These are phyloP conservation scores for Triadica sebifera DNA, from an alignment of 345 rosid genomes.

Conservation along the genomic window DNA sequence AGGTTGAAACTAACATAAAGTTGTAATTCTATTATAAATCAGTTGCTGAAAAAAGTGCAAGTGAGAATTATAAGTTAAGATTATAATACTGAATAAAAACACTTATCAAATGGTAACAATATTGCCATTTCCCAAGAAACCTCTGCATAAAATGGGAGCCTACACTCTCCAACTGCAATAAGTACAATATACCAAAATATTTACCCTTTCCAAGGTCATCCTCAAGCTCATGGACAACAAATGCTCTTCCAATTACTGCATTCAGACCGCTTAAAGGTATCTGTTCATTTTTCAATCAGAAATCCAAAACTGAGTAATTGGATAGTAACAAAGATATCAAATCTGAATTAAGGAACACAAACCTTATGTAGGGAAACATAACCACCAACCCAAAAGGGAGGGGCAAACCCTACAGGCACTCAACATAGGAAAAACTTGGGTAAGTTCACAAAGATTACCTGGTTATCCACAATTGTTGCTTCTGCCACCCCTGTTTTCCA, in stretches of 20 bases:
- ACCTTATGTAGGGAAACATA: not conserved
- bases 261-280: slow-evolving; percentile 78
- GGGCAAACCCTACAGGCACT: not conserved
- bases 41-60: not conserved
- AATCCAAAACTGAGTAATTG: slow-evolving; percentile 11
- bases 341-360: not conserved
- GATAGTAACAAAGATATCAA: not conserved
- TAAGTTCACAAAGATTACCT: slow-evolving; percentile 40
- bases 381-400: not conserved
- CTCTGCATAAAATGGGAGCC: not conserved
- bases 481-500: slow-evolving; percentile 77
- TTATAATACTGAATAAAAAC: not conserved
- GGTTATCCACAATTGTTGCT: slow-evolving; percentile 74
- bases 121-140: not conserved
- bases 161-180: not conserved
- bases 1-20: not conserved
- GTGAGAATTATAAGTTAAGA: slow-evolving; percentile 3
- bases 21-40: not conserved
- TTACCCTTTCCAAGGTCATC: slow-evolving; percentile 98
- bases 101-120: not conserved
- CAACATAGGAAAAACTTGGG: not conserved
- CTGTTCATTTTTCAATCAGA: slow-evolving; percentile 36
- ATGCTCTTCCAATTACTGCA: slow-evolving; percentile 84
- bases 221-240: slow-evolving; percentile 93
- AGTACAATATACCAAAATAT: not conserved